These are phyloP conservation scores for Oidiodendron maius DNA, from an alignment of 495 filamentous ascomycete species.

Conservation along the genomic window DNA sequence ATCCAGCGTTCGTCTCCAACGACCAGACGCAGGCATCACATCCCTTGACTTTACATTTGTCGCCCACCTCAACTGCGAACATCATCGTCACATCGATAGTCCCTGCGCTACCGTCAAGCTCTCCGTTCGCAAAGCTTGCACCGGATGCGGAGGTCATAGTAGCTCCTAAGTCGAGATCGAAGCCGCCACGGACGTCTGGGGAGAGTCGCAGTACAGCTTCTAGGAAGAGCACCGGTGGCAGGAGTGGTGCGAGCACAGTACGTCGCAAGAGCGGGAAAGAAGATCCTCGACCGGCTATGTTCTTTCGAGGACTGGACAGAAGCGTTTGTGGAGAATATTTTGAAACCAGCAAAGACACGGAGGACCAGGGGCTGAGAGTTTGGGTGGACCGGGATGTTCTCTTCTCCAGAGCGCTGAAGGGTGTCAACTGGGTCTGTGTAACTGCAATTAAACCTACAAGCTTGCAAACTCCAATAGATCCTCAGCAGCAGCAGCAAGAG, in stretches of 20 bases:
- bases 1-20: constrained; percentile 55
- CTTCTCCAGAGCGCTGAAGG: constrained; percentile 59
- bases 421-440: constrained; percentile 65
- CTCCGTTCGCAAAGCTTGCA: constrained; percentile 83
- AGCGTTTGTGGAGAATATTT: constrained; percentile 63
- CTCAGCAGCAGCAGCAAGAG: constrained; percentile 62
- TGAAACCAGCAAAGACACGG: constrained; percentile 48
- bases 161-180: constrained; percentile 69
- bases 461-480: constrained; percentile 67
- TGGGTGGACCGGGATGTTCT: constrained; percentile 81
- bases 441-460: constrained; percentile 76
- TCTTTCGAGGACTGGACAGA: constrained; percentile 72
- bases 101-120: constrained; percentile 60
- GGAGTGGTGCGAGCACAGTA: constrained; percentile 64
- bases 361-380: constrained; percentile 62
- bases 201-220: constrained; percentile 68
- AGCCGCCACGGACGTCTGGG: constrained; percentile 34
- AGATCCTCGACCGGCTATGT: constrained; percentile 57
- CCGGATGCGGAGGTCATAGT: constrained; percentile 95
- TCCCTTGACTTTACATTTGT: constrained; percentile 86
- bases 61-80: constrained; percentile 91
- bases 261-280: constrained; percentile 53
- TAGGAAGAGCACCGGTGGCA: constrained; percentile 62
- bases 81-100: constrained; percentile 75
- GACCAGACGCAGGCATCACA: constrained; percentile 48